Evolutionary conservation across 345 rosid genomes (phyloP).

Genomic region (Euphorbia lathyris): DNA sequence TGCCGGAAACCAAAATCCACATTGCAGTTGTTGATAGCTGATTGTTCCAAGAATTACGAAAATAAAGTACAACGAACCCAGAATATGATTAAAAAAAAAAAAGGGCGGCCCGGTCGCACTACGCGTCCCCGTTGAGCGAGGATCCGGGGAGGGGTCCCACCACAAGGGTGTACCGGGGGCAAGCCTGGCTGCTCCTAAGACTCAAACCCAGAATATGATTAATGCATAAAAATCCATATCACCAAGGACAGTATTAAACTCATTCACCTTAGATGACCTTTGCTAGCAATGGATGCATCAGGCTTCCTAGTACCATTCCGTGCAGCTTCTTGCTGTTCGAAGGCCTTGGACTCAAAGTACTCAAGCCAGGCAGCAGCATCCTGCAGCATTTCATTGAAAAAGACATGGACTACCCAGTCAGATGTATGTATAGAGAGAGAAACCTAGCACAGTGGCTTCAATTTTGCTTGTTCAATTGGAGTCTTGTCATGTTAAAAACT

Average conservation of each 20-base stretch:
- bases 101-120: too few relatives aligned
- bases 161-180: too few relatives aligned
- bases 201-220: too few relatives aligned
- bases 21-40: background rate
- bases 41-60: background rate
- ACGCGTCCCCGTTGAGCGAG: too few relatives aligned
- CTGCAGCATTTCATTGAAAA: slow-evolving; percentile 46
- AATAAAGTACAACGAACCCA: background rate
- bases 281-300: slow-evolving; percentile 98
- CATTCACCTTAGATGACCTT: slow-evolving; percentile 92
- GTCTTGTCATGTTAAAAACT: background rate
- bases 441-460: slow-evolving; percentile 3
- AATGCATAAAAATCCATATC: slow-evolving; percentile 1
- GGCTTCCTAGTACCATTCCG: slow-evolving; percentile 95
- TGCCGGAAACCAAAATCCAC: background rate
- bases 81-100: too few relatives aligned
- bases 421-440: background rate
- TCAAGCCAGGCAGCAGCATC: slow-evolving; percentile 99
- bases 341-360: slow-evolving; percentile 95
- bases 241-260: background rate
- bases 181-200: too few relatives aligned
- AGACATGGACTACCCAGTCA: background rate
- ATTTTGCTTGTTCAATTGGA: background rate
- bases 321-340: slow-evolving; percentile 98
- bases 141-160: too few relatives aligned